A percentile compares a stretch with the other conserved stretches of the same genome.
Evolutionary conservation across 176 grass and related monocot species (phyloP).

Genomic region (Ensete ventricosum): DNA sequence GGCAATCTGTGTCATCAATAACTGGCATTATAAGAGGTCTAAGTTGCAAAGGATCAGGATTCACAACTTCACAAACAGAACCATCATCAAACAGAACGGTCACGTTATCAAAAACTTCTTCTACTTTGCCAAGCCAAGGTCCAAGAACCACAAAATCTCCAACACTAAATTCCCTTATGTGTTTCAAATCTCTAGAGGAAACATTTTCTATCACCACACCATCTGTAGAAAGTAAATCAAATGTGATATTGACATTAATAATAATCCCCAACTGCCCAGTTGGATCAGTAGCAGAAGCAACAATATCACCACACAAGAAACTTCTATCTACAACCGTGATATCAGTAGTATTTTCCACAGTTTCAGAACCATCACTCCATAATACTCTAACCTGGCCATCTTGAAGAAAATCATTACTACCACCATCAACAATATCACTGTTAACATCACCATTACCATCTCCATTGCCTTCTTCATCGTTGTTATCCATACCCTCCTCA

Average conservation of each 20-base stretch:
- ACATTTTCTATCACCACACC: conserved; percentile 48
- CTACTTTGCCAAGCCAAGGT: conserved; percentile 80
- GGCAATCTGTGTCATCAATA: conserved; percentile 57
- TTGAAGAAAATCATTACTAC: conserved; percentile 46
- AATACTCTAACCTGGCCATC: conserved; percentile 65
- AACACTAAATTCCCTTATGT: conserved; percentile 71
- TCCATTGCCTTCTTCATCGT: conserved; percentile 27
- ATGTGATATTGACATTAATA: conserved; percentile 46
- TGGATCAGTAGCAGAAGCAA: conserved; percentile 65
- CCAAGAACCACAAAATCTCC: conserved; percentile 82
- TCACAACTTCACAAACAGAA: conserved; percentile 70
- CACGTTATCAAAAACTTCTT: conserved; percentile 87
- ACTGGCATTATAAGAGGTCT: conserved; percentile 39
- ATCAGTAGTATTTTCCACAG: conserved; percentile 48
- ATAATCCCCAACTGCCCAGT: conserved; percentile 82
- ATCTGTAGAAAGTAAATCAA: conserved; percentile 54
- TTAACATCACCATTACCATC: conserved; percentile 34
- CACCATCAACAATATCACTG: conserved; percentile 31
- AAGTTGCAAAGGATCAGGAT: conserved; percentile 64
- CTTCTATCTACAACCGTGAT: conserved; percentile 58
- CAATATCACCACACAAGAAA: conserved; percentile 77
- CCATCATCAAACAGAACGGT: conserved; percentile 92
- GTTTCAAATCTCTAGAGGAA: conserved; percentile 57
- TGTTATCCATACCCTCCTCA: conserved; percentile 17
- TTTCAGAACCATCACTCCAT: conserved; percentile 56